Base-by-base conservation (phyloP, 208 protist genomes). In the Trypanosoma theileri region DNA sequence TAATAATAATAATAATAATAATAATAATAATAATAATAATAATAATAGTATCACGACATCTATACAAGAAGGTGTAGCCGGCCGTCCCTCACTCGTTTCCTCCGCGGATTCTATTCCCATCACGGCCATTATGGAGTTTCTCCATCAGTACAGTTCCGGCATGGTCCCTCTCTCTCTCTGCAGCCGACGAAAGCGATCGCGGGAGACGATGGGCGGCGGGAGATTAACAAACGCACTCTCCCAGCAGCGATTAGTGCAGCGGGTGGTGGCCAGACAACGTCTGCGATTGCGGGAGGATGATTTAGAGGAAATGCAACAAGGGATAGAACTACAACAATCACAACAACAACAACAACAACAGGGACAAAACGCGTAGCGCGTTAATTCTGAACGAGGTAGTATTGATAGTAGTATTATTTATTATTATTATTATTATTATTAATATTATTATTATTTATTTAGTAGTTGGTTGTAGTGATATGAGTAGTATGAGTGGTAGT, bases 61-160 rank as follows among this genome's bases (percentile, higher is more conserved):
- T n/a, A n/a, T n/a, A n/a, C n/a, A n/a, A 0, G 16, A n/a, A 52
- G 10, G 10, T 9, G 16, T 35, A 21, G 54, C 56, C 13, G 64
- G 52, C n/a, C 65, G 56, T 11, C 22, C n/a, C 19, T n/a, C 28
- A 19, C 17, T 66, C 19, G 42, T 44, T n/a, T 42, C 59, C 3
- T 53, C 63, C 1, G 48, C 51, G 11, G 76, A 84, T 3, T 69
- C 55, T 24, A 77, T 95, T 51, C 87, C 90, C 0, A 54, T 91
- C 17, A 45, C 73, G 7, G 54, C 52, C 11, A 50, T 95, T 16
- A 55, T 92, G 22, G 28, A 78, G 52, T 93, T 91, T 56, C 67
- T 95, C 35, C 85, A 92, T 64, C 68, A 82, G 59, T 93, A 93
- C 80, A 95, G 85, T 54, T 80, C 87, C 46, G 90, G 90, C 26